Conservation (phyloP, 257 asterid genomes). For the Leptodermis oblonga region DNA sequence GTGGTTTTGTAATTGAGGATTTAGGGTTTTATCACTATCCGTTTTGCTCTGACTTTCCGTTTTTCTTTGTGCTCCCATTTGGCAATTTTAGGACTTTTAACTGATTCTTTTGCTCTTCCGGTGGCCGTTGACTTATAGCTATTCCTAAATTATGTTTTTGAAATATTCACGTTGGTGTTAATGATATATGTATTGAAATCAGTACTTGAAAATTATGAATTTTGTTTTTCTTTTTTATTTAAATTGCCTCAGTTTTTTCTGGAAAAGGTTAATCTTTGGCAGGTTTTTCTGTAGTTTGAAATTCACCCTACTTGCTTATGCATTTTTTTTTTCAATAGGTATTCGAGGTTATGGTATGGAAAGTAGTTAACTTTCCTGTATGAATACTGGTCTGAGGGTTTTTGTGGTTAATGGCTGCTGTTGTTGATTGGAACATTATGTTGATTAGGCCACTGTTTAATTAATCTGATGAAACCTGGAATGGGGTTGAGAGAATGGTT, state of each 20-base stretch:
- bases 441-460: neutral
- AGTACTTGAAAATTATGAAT: neutral
- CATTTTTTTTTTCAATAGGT: no score
- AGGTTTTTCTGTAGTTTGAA: neutral
- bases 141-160: neutral
- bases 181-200: neutral
- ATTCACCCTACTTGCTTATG: neutral
- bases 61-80: neutral
- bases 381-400: neutral
- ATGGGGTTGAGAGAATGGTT: neutral
- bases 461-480: neutral
- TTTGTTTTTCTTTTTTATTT: neutral
- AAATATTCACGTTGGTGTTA: neutral
- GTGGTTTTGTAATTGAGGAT: neutral
- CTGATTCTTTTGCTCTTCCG: neutral
- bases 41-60: neutral
- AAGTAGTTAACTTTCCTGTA: neutral
- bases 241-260: neutral
- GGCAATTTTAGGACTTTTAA: neutral
- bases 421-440: neutral
- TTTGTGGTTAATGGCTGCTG: neutral
- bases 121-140: neutral
- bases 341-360: neutral
- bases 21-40: neutral
- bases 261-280: neutral